Percentiles rank a stretch among this genome's conserved stretches.
Evolutionary conservation across 306 rosid genomes (phyloP).

Genomic region (Cucumis melo): DNA sequence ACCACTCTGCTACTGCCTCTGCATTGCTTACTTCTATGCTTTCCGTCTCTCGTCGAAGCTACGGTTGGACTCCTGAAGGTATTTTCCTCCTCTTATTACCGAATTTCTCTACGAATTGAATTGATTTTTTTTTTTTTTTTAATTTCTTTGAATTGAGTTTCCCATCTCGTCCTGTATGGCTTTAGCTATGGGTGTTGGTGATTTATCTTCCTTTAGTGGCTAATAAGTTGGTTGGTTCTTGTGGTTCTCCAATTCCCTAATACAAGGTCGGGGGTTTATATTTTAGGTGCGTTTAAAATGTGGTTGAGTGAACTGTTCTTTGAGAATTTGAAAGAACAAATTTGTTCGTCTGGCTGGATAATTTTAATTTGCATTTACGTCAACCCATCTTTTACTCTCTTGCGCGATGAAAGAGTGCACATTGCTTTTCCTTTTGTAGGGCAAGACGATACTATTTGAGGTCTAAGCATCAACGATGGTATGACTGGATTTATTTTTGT

Average conservation of each 20-base stretch:
- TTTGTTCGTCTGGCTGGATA: neutral
- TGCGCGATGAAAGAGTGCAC: constrained; percentile 46
- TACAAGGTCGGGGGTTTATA: neutral
- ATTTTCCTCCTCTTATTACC: constrained; percentile 3
- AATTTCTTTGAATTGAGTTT: neutral
- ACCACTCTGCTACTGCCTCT: constrained; percentile 80
- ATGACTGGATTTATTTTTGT: constrained; percentile 35
- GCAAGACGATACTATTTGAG: constrained; percentile 89
- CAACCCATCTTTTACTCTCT: constrained; percentile 20
- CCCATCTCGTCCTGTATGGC: neutral
- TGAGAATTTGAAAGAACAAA: neutral
- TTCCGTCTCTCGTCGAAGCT: constrained; percentile 53
- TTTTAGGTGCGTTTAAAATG: neutral
- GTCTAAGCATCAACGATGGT: constrained; percentile 51
- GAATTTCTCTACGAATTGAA: neutral
- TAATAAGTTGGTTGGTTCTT: neutral
- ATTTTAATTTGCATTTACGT: constrained; percentile 13
- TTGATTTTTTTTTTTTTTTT: neutral
- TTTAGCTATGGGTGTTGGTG: neutral
- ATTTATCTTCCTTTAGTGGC: neutral
- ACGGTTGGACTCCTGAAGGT: constrained; percentile 87
- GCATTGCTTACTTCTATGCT: constrained; percentile 89
- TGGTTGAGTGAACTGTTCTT: neutral
- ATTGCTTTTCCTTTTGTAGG: constrained; percentile 56
- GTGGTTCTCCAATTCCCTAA: neutral